Conservation (phyloP, 1,284 basidiomycete genomes). For the Marasmius oreades region DNA sequence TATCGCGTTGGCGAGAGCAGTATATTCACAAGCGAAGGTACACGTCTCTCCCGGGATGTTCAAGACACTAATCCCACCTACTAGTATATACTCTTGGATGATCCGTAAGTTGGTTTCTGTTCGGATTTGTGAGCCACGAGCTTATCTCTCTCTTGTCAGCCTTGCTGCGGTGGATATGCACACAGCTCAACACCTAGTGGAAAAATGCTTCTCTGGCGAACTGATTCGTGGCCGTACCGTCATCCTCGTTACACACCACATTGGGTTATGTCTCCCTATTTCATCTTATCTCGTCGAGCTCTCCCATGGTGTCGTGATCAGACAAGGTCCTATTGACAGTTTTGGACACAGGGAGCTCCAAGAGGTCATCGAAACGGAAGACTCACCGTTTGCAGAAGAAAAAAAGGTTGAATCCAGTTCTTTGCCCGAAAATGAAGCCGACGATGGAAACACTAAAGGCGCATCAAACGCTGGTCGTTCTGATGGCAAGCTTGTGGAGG, state of each 20-base stretch:
- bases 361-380: constrained; percentile 47
- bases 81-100: constrained; percentile 80
- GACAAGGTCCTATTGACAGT: constrained; percentile 53
- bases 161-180: constrained; percentile 89
- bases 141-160: constrained; percentile 31
- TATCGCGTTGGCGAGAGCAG: constrained; percentile 64
- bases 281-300: constrained; percentile 69
- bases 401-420: constrained; percentile 18
- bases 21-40: constrained; percentile 64
- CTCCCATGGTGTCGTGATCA: constrained; percentile 54
- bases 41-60: constrained; percentile 3
- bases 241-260: constrained; percentile 86
- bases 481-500: constrained; percentile 57
- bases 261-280: constrained; percentile 64
- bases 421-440: constrained; percentile 34
- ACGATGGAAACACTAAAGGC: constrained; percentile 17
- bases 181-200: constrained; percentile 73
- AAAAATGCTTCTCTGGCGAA: constrained; percentile 59
- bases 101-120: constrained; percentile 50
- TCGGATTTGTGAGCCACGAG: background rate
- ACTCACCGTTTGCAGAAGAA: constrained; percentile 28
- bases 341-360: constrained; percentile 52
- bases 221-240: constrained; percentile 68
- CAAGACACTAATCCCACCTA: constrained; percentile 13
- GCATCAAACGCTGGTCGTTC: constrained; percentile 1